Percentiles rank a stretch among this genome's conserved stretches.
These are phyloP conservation scores for Fistulifera pelliculosa DNA, from an alignment of 108 stramenopile genomes.

Conservation along the genomic window DNA sequence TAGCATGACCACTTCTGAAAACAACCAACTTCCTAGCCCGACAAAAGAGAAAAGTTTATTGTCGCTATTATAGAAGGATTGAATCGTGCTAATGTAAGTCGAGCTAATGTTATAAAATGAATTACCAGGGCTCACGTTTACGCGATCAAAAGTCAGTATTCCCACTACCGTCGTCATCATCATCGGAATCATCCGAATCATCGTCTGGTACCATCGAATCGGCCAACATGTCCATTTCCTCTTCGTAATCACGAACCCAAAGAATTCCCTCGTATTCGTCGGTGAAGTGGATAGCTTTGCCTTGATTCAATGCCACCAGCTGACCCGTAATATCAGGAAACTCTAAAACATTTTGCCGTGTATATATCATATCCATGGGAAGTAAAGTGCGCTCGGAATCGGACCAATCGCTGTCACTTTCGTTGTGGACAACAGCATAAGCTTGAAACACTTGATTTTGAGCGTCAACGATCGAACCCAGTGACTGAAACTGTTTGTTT, in stretches of 20 bases:
- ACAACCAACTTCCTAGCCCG: neutral
- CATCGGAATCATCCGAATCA: constrained; percentile 7
- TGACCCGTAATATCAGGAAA: constrained; percentile 6
- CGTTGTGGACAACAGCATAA: neutral
- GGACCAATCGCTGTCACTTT: neutral
- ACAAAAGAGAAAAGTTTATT: neutral
- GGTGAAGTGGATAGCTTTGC: neutral
- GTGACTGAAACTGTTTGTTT: neutral
- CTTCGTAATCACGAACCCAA: constrained; percentile 2
- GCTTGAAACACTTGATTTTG: constrained; percentile 1
- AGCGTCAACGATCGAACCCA: neutral
- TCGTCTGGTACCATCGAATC: neutral
- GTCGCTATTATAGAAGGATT: neutral
- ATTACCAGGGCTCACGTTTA: neutral
- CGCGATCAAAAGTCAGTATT: neutral
- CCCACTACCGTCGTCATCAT: constrained; percentile 2
- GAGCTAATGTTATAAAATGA: neutral
- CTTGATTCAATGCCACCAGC: neutral
- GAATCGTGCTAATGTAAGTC: neutral
- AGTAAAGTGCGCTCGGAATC: neutral
- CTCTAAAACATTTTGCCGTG: neutral
- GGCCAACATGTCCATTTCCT: neutral
- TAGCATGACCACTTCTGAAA: neutral
- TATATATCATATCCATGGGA: neutral
- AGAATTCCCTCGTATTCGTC: constrained; percentile 1